These are phyloP conservation scores for Rhodotorula babjevae DNA, from an alignment of 768 basidiomycete species.

Conservation along the genomic window DNA sequence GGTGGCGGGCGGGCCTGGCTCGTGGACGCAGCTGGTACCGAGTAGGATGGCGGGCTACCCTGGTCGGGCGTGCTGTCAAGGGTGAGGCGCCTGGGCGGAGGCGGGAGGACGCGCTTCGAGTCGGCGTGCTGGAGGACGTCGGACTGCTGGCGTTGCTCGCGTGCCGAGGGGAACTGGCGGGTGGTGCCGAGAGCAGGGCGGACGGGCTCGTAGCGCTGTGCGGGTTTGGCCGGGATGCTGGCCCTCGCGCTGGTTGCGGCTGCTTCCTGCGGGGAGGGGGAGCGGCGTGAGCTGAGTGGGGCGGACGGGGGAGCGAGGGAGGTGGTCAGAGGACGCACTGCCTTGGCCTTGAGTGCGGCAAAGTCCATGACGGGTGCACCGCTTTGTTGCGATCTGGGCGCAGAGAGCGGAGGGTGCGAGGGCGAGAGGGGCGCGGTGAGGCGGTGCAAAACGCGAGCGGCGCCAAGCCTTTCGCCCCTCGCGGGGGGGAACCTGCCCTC, in stretches of 20 bases:
- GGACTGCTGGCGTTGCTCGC: not conserved
- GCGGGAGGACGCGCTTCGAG: not conserved
- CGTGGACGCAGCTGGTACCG: too few species aligned
- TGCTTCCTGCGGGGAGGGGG: not conserved
- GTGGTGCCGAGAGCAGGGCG: not conserved
- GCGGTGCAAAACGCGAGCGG: too few species aligned
- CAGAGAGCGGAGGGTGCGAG: too few species aligned
- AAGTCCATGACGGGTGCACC: too few species aligned
- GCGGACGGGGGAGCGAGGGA: not conserved
- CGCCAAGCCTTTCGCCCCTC: too few species aligned
- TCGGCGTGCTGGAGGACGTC: not conserved
- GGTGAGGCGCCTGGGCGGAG: not conserved
- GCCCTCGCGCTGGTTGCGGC: conserved; percentile 3
- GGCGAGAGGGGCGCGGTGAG: not conserved
- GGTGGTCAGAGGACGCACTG: not conserved
- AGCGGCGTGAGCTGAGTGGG: not conserved
- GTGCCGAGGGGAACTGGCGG: not conserved
- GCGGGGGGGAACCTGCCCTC: too few species aligned
- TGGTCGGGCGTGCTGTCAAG: too few species aligned
- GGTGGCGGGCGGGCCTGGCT: not conserved
- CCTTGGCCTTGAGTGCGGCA: not conserved
- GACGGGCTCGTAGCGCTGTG: conserved; percentile 10
- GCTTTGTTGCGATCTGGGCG: too few species aligned
- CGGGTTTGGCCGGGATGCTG: not conserved
- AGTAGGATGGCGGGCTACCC: too few species aligned